Evolutionary conservation across 257 asterid genomes (phyloP), one percentile per base, ranked within the genome.

Genomic region (Petunia secreta): DNA sequence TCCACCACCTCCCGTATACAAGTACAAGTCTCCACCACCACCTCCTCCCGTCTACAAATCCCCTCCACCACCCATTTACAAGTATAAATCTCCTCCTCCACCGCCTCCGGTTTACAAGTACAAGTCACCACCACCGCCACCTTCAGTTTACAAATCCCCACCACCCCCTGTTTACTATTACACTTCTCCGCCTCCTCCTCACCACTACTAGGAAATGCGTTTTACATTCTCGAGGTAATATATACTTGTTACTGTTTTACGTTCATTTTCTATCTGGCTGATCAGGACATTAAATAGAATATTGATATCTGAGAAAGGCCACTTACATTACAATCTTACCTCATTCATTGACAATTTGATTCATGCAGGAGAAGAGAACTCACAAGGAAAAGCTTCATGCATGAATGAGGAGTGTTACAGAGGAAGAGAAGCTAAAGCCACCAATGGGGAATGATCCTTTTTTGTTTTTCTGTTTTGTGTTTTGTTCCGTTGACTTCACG

Each of bases 141-240:
- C 25, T 25, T 25, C 25, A 25, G 25, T 25, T 25, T 25, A 25
- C 25, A 25, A 25, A 25, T 25, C 25, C 25, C 25, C 25, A 25
- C 25, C 25, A 25, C 25, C 25, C 25, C 25, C 25, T 25, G 25
- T 25, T 25, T 25, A 25, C 50, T 52, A 62, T 76, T 60, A 76
- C 66, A 36, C 80, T 5, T 64, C 84, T 63, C 84, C 84, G 64
- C 82, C 82, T 79, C 84, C 84, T 82, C 84, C 84, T 43, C 39
- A 76, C 59, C 84, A 82, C 81, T 77, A 82, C 81, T 77, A 82
- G 74, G 79, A 67, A 80, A 4, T 46, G 40, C 7, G 40, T 41
- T 46, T 25, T 14, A 46, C 40, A 60, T n/a, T 60, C 11, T 53
- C 44, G 4, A 60, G 73, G 78, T 36, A 68, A 55, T 44, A 43